phyloP scores from a whole-genome alignment of 78 protist species.

The Emiliania huxleyi region DNA sequence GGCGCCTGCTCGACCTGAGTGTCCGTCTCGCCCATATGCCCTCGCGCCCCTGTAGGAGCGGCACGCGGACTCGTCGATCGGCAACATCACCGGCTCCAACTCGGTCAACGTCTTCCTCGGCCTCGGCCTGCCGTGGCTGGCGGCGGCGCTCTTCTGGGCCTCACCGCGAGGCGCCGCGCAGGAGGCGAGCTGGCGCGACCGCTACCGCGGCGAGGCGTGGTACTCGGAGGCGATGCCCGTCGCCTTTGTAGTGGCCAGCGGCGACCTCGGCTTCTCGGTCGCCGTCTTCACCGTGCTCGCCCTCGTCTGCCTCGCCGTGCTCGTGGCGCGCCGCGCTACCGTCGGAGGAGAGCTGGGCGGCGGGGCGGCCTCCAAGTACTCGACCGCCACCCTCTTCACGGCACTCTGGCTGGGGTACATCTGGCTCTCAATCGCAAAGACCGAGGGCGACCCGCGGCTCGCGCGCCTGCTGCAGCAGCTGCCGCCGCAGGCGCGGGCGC shows the following conservation, averaged over 20 bases:
- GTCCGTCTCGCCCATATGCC: too few species aligned
- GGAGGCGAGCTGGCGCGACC: too few species aligned
- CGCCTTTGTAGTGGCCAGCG: not conserved
- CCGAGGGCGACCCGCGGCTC: too few species aligned
- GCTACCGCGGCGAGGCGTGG: too few species aligned
- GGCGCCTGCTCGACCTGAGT: constrained; percentile 40
- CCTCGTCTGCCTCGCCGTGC: not conserved
- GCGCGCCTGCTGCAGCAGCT: too few species aligned
- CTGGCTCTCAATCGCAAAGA: too few species aligned
- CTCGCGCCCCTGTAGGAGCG: not conserved
- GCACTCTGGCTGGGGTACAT: constrained; percentile 41
- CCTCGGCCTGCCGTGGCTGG: constrained; percentile 45
- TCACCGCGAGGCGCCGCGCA: too few species aligned
- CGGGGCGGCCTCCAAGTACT: not conserved
- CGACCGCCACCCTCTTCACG: not conserved
- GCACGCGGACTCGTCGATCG: constrained; percentile 39
- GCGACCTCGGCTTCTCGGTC: constrained; percentile 32
- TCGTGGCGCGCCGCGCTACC: not conserved
- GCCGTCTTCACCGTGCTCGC: not conserved
- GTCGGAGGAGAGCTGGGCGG: constrained; percentile 57
- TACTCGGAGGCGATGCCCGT: too few species aligned
- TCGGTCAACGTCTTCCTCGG: constrained; percentile 53
- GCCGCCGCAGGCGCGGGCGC: too few species aligned
- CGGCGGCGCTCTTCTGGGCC: constrained; percentile 32
- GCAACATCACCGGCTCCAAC: constrained; percentile 55